phyloP scores from a whole-genome alignment of 2,329 filamentous ascomycete genomes.

The Chrysosporium queenslandicum region DNA sequence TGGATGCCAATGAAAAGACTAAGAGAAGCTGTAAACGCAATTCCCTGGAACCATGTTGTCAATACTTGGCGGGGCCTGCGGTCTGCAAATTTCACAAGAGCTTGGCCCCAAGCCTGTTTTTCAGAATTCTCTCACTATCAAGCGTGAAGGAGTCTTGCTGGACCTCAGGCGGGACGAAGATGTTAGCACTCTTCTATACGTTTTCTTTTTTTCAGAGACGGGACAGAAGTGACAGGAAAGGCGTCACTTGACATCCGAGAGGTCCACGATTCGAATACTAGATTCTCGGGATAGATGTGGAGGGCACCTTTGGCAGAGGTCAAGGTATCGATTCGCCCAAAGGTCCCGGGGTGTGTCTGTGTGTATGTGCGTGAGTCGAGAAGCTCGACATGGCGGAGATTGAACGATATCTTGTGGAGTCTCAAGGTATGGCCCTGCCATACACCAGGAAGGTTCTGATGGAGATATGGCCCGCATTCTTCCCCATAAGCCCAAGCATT shows the following conservation, averaged over 20 bases:
- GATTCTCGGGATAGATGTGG: neutral
- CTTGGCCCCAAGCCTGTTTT: neutral
- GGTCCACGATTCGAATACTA: neutral
- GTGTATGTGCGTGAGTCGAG: too few species aligned
- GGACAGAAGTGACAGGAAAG: neutral
- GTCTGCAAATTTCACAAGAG: neutral
- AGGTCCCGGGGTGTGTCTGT: neutral
- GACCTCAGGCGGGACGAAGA: neutral
- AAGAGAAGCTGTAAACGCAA: slow-evolving; percentile 4
- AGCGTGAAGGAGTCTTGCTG: neutral
- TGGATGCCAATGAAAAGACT: neutral
- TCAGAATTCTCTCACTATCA: neutral
- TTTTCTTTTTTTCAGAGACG: neutral
- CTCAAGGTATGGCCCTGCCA: neutral
- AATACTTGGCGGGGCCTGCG: slow-evolving; percentile 5
- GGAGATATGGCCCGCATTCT: neutral
- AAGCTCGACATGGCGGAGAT: neutral
- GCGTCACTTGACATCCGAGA: neutral
- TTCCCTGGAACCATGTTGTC: slow-evolving; percentile 11
- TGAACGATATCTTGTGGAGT: neutral
- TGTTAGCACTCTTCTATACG: neutral
- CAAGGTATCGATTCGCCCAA: neutral
- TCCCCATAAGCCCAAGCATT: neutral
- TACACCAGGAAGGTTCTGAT: neutral
- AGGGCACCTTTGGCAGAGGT: neutral